Evolutionary conservation across 2,329 filamentous ascomycete genomes (phyloP).

Genomic region (Aspergillus terreus): DNA sequence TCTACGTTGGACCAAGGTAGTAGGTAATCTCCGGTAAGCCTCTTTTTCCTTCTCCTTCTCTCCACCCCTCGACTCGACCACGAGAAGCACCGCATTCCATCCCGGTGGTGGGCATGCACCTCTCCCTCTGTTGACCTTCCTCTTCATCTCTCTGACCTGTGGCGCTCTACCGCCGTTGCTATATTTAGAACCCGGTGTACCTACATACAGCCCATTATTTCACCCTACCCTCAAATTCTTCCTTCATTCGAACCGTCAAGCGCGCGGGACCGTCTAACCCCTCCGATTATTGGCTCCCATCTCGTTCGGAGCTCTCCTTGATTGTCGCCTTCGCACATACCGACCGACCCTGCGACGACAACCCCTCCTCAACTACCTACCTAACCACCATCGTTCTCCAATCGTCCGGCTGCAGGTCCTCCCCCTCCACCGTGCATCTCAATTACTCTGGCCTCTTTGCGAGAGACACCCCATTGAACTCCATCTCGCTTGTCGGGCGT

Average conservation of each 20-base stretch:
- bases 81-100: slow-evolving; percentile 2
- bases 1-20: slow-evolving; percentile 1
- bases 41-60: slow-evolving; percentile 4
- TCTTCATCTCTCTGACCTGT: slow-evolving; percentile 2
- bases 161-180: slow-evolving; percentile 22
- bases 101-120: slow-evolving; percentile 11
- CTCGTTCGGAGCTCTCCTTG: slow-evolving; percentile 10
- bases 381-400: neutral
- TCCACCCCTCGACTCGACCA: neutral
- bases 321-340: slow-evolving; percentile 3
- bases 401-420: neutral
- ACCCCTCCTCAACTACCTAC: slow-evolving; percentile 7
- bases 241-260: slow-evolving; percentile 12
- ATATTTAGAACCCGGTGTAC: slow-evolving; percentile 31
- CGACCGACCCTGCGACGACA: slow-evolving; percentile 8
- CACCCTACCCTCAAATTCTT: slow-evolving; percentile 3
- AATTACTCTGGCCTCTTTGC: slow-evolving; percentile 4
- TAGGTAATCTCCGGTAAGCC: slow-evolving; percentile 20
- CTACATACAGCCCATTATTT: slow-evolving; percentile 10
- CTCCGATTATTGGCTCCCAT: slow-evolving; percentile 14
- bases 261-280: slow-evolving; percentile 14
- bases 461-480: slow-evolving; percentile 4
- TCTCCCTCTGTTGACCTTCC: slow-evolving; percentile 11
- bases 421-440: neutral
- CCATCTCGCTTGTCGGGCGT: slow-evolving; percentile 10